A percentile compares a stretch with the other conserved stretches of the same genome.
Evolutionary conservation across 441 rosid genomes (phyloP).

Genomic region (Gossypium trilobum): DNA sequence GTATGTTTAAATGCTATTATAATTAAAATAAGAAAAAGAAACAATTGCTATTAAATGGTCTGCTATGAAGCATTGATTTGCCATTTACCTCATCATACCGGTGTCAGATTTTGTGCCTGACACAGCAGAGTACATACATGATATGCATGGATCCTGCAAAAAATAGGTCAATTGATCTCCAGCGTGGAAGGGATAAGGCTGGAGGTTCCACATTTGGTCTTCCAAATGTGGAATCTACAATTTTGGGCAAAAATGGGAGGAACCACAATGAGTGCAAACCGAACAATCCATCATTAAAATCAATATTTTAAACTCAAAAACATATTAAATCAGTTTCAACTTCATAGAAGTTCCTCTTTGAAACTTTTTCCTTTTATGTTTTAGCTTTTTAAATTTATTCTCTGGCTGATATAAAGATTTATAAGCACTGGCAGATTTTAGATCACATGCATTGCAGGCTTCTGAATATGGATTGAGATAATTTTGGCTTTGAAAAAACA

Average conservation of each 20-base stretch:
- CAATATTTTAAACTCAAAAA: background rate
- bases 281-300: background rate
- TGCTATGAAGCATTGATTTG: background rate
- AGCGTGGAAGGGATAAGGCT: background rate
- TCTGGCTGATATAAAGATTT: background rate
- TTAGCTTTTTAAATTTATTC: background rate
- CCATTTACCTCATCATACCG: background rate
- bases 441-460: background rate
- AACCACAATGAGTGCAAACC: background rate
- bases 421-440: background rate
- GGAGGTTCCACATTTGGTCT: background rate
- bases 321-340: background rate
- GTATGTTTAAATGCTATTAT: conserved; percentile 24
- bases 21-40: background rate
- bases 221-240: background rate
- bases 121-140: background rate
- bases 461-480: background rate
- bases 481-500: background rate
- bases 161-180: background rate
- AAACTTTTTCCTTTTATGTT: background rate
- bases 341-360: background rate
- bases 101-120: background rate
- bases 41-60: background rate
- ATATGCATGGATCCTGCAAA: background rate
- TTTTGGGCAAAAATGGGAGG: background rate